These are phyloP conservation scores for Candida rishiriensis DNA, from an alignment of 805 yeast species.

Conservation along the genomic window DNA sequence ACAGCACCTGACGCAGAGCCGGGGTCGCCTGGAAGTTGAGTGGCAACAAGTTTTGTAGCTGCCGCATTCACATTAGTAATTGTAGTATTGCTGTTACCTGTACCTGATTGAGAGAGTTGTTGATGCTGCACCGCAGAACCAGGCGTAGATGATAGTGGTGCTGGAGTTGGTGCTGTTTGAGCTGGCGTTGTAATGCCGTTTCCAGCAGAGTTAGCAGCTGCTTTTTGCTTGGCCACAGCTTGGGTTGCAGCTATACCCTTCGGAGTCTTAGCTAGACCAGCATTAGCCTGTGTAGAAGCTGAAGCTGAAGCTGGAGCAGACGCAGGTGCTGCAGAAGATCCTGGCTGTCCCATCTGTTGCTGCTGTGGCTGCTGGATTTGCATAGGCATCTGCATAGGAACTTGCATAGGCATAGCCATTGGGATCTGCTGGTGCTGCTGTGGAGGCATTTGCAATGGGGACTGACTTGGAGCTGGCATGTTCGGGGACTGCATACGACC, in stretches of 20 bases:
- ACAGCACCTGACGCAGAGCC: neutral
- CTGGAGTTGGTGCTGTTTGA: neutral
- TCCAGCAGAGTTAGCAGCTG: constrained; percentile 1
- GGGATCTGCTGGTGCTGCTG: constrained; percentile 8
- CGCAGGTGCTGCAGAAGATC: constrained; percentile 1
- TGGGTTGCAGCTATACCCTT: constrained; percentile 8
- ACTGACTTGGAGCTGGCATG: constrained; percentile 7
- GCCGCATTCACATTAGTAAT: constrained; percentile 48
- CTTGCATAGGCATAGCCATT: neutral
- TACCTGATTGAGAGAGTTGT: constrained; percentile 2
- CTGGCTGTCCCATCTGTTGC: constrained; percentile 4
- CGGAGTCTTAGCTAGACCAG: constrained; percentile 5
- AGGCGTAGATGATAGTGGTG: neutral
- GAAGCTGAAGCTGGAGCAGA: constrained; percentile 3
- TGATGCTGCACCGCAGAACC: constrained; percentile 5
- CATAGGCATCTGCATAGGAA: too few relatives aligned
- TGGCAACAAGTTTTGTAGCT: constrained; percentile 27
- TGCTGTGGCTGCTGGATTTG: constrained; percentile 12
- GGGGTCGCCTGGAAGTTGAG: neutral
- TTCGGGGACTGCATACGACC: constrained; percentile 13
- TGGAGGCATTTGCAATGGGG: constrained; percentile 4
- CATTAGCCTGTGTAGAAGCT: constrained; percentile 4
- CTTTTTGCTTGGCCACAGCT: constrained; percentile 14
- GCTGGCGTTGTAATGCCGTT: too few relatives aligned
- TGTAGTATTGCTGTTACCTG: constrained; percentile 26